Base-by-base conservation (phyloP, 2,329 filamentous ascomycete genomes). In the Penicillium oxalicum region DNA sequence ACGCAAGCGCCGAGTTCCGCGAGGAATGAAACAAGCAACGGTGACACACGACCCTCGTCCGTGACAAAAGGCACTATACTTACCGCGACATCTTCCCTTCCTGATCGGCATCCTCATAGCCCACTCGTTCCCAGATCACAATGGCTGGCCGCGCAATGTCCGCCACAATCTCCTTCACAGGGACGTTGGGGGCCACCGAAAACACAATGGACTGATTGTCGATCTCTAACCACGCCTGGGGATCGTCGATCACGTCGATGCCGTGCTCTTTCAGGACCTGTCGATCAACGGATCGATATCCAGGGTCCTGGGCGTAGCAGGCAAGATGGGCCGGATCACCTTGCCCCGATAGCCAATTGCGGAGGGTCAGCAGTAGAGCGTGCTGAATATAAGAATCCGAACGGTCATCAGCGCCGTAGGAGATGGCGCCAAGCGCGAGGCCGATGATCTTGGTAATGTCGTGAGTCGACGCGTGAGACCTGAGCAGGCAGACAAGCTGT, bases 141-240 rank as follows among this genome's bases (percentile, higher is more conserved):
- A 59, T 44, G 1, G 49, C 58, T 5, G 67, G 68, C 12, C 63
- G 60, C 40, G 66, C 61, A 48, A 69, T 51, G 49, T 72, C 69
- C 9, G 66, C 59, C 32, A 73, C 57, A 26, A 70, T 67, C 50
- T 71, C 65, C 42, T 64, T 66, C 9, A 68, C 56, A 3, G 68
- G 63, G 2, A 67, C 59, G 41, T 61, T 54, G 5, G 63, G 43
- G n/a, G 53, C 61, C 39, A 61, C 49, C 1, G 65, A 65, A 48
- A 71, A 52, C 8, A 71, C 61, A 5, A 70, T 40, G 2, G 66
- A 63, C 12, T 61, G 47, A 29, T 66, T 58, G 42, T 70, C 62
- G 7, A 71, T 47, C 49, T 69, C 62, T 3, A 69, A 57, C 51
- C 70, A 69, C 4, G 62, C 67, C 25, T 52, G 39, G 2, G 61